Base-by-base conservation (phyloP, 1,284 basidiomycete species). In the Trichosporon sp. region DNA sequence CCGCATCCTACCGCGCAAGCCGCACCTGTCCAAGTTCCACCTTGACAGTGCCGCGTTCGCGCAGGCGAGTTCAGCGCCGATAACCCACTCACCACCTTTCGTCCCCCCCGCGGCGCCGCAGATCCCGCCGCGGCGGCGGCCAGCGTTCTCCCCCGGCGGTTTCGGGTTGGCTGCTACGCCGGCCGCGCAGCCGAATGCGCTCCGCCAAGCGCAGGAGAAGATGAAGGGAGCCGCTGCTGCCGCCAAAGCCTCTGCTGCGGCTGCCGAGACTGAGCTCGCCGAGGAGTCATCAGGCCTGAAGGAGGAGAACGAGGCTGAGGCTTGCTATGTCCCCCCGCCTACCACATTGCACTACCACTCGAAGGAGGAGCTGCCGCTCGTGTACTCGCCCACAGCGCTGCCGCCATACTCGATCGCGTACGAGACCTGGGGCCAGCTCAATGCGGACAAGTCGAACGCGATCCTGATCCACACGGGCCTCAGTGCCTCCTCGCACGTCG, bases 381-480 rank as follows among this genome's bases (percentile, higher is more conserved):
- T 87, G 13, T 97, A 98, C 81, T 85, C 84, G 56, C 83, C 87
- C 0, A 78, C 84, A 0, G 82, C 87, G 0, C 84, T 99, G 0
- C 88, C 91, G 0, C 82, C 86, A 16, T 92, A 71, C 65, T 67
- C 71, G 31, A 73, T 99, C 61, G 96, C 96, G 0, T 99, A 99
- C 84, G 95, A 99, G 81, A 94, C 95, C 0, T 99, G 96, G 96
- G 95, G 95, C 2, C 86, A 85, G 1, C 87, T 99, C 62, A 91
- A 91, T 32, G 83, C 87, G 0, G 76, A 83, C 8, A 86, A 84
- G 46, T 89, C 92, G 78, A 99, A 99, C 76, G 95, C 86, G 59
- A 95, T 99, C 60, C 86, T 99, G n/a, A 85, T 99, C 3, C 95
- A 98, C 75, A 99, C 95, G 0, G 95, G 95, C 25, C 85, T 99